Percentiles rank a stretch among this genome's conserved stretches.
Evolutionary conservation across 2,329 filamentous ascomycete species (phyloP).

Genomic region (Rhexocercosporidium sp.): DNA sequence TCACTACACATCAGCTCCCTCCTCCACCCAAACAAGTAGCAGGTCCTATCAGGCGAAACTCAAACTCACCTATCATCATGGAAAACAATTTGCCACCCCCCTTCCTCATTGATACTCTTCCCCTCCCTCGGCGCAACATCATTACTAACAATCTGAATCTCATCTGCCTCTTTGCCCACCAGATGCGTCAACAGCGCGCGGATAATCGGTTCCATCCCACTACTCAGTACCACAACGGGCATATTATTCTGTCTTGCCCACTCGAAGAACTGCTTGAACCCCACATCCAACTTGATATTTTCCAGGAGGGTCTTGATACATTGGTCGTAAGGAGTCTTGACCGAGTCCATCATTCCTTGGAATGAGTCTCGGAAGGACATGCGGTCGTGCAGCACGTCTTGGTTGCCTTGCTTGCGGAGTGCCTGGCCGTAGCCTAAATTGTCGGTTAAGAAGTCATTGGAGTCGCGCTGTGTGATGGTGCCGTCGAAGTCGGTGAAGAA

Average conservation of each 20-base stretch:
- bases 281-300: slow-evolving; percentile 87
- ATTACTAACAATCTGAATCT: slow-evolving; percentile 92
- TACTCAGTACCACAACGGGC: slow-evolving; percentile 88
- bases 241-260: slow-evolving; percentile 85
- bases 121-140: slow-evolving; percentile 70
- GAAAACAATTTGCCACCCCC: slow-evolving; percentile 87
- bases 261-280: slow-evolving; percentile 85
- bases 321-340: slow-evolving; percentile 78
- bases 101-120: slow-evolving; percentile 77
- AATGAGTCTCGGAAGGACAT: slow-evolving; percentile 85
- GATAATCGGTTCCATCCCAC: slow-evolving; percentile 93
- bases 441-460: slow-evolving; percentile 80
- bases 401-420: slow-evolving; percentile 74
- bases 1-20: neutral
- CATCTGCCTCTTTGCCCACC: slow-evolving; percentile 73
- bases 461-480: slow-evolving; percentile 79
- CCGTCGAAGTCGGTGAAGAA: slow-evolving; percentile 99
- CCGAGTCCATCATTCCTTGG: slow-evolving; percentile 88
- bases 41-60: neutral
- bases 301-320: slow-evolving; percentile 79
- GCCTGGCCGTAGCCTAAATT: slow-evolving; percentile 83
- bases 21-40: neutral
- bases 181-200: slow-evolving; percentile 79
- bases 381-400: slow-evolving; percentile 73
- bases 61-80: slow-evolving; percentile 78